A percentile compares a stretch with the other conserved stretches of the same genome.
phyloP scores from a whole-genome alignment of 2,329 filamentous ascomycete genomes.

The Beauveria brongniartii region DNA sequence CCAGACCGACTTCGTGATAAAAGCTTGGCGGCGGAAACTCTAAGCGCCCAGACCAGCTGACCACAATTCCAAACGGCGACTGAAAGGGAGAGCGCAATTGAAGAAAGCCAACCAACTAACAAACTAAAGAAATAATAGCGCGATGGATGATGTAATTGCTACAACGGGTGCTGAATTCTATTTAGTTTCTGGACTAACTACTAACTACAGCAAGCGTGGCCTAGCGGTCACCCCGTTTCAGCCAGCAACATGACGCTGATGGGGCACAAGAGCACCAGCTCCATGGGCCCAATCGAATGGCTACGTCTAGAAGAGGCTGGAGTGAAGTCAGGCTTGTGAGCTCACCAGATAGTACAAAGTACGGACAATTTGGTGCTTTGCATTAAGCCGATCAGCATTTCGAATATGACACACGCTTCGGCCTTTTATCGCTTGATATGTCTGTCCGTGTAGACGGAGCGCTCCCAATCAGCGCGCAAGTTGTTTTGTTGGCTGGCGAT shows the following conservation, averaged over 20 bases:
- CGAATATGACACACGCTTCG: too few species aligned
- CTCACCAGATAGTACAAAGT: too few species aligned
- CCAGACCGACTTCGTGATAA: too few species aligned
- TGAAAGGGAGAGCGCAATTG: neutral
- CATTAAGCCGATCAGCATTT: too few species aligned
- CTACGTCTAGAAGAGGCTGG: neutral
- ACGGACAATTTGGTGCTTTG: neutral
- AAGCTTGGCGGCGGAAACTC: neutral
- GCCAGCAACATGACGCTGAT: constrained; percentile 9
- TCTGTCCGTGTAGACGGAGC: neutral
- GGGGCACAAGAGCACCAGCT: neutral
- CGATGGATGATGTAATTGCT: neutral
- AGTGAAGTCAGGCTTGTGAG: neutral
- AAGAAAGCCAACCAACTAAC: too few species aligned
- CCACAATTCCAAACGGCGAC: neutral
- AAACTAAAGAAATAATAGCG: neutral
- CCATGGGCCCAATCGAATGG: neutral
- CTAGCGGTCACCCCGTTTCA: neutral
- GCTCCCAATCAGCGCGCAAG: neutral
- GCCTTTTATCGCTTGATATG: neutral
- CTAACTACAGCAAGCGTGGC: neutral
- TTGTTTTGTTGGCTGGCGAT: neutral
- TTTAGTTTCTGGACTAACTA: neutral
- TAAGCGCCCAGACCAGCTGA: neutral
- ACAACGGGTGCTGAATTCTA: neutral